Conservation (phyloP, 257 asterid genomes). For the Solanum ahanhuiri region DNA sequence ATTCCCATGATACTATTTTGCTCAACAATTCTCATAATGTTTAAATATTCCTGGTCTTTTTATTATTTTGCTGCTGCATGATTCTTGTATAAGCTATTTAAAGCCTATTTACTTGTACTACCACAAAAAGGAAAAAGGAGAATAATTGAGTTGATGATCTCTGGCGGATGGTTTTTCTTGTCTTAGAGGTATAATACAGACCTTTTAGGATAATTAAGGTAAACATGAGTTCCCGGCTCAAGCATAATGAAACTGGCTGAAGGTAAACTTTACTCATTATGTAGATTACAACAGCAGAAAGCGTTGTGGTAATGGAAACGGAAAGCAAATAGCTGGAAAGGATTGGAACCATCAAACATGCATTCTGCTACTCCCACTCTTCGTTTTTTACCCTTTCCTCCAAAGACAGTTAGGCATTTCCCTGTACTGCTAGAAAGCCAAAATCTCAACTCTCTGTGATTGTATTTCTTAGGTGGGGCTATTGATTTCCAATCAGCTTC, state of each 20-base stretch:
- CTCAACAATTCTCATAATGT: constrained; percentile 3
- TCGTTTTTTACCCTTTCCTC: constrained; percentile 24
- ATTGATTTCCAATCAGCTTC: constrained; percentile 68
- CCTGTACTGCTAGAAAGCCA: constrained; percentile 40
- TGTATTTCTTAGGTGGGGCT: constrained; percentile 42
- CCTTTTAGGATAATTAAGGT: neutral
- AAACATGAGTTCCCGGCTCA: neutral
- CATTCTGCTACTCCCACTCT: constrained; percentile 45
- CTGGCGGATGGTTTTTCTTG: neutral
- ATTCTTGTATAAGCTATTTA: neutral
- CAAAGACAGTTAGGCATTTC: constrained; percentile 44
- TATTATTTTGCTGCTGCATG: neutral
- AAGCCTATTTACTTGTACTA: neutral
- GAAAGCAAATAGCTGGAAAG: constrained; percentile 53
- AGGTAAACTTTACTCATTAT: constrained; percentile 20
- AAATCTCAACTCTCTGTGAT: constrained; percentile 53
- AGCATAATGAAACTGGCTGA: neutral
- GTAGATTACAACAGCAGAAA: constrained; percentile 48
- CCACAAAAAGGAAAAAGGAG: neutral
- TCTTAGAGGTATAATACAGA: neutral
- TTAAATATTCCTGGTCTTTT: neutral
- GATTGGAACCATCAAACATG: constrained; percentile 38
- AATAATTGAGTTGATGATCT: neutral
- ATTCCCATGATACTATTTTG: constrained; percentile 12
- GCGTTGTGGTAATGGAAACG: constrained; percentile 61